Base-by-base conservation (phyloP, 176 grass and related monocot genomes). In the Pontederia crassipes region DNA sequence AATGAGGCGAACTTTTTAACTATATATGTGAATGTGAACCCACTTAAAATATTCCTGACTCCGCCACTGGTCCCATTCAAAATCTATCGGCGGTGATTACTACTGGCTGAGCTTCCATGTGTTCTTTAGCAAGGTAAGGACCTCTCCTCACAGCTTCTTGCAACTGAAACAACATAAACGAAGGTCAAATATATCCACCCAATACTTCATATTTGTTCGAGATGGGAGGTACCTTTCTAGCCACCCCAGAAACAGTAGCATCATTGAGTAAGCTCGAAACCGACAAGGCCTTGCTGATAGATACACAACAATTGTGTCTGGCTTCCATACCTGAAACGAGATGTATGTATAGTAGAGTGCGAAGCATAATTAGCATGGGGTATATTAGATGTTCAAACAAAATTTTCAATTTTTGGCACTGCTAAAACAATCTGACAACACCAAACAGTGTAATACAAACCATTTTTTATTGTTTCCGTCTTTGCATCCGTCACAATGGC, bases 121-220 rank as follows among this genome's bases (percentile, higher is more conserved):
- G 73, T 69, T 76, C 86, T 78, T 70, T 90, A 1, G 78, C 53
- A 45, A 84, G 75, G 56, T 87, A 96, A 17, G 91, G 91, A 20
- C 83, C 91, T 47, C 86, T 84, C 73, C 47, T 80, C 13, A 96
- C 83, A 2, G 86, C 86, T 85, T 88, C 86, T 62, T 82, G 89
- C 76, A 96, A 70, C 86, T 96, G 83, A 67, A 69, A 40, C 52
- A 40, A 72, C 53, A 52, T 24, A 54, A 17, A 0, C 58, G 8
- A 14, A 17, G 27, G 35, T 46, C 50, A 55, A 52, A 4, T 16
- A 2, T 10, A 1, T 8, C 2, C 46, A 26, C 13, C 14, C 12
- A 49, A 26, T 51, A 1, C 32, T 16, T 17, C 28, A 12, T 13
- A n/a, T n/a, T 7, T 3, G n/a, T 32, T n/a, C n/a, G 1, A 48